These are phyloP conservation scores for Sordaria brevicollis DNA, from an alignment of 495 filamentous ascomycete genomes.

Conservation along the genomic window DNA sequence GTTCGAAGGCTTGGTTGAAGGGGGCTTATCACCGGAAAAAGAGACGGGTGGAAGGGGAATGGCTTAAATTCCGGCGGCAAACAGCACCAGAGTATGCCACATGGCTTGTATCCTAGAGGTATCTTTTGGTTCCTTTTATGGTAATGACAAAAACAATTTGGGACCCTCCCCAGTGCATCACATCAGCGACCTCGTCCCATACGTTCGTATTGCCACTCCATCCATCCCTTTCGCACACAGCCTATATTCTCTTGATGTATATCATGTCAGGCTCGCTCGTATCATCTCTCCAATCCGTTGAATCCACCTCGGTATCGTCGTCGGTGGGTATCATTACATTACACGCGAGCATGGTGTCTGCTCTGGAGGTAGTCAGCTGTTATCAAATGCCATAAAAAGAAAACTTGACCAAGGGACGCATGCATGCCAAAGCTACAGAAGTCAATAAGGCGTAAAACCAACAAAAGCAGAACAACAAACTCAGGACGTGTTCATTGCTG, in stretches of 20 bases:
- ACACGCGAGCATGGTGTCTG: slow-evolving; percentile 6
- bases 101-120: too few species aligned
- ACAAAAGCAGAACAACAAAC: slow-evolving; percentile 3
- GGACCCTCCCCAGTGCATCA: neutral
- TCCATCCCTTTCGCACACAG: neutral
- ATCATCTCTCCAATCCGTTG: neutral
- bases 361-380: slow-evolving; percentile 11
- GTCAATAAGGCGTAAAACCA: neutral
- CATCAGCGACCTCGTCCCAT: neutral
- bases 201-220: neutral
- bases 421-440: neutral
- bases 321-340: slow-evolving; percentile 4
- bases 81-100: too few species aligned
- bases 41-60: neutral
- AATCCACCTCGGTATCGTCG: neutral
- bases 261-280: neutral
- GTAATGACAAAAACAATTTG: neutral
- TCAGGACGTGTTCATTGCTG: slow-evolving; percentile 21
- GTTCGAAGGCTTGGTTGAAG: slow-evolving; percentile 52
- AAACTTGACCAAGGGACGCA: neutral
- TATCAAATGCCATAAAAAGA: slow-evolving; percentile 1
- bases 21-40: slow-evolving; percentile 29
- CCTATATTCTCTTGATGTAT: neutral
- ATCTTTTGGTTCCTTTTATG: slow-evolving; percentile 3
- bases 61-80: too few species aligned